Evolutionary conservation across 2,329 filamentous ascomycete genomes (phyloP).

Genomic region (Byssothecium circinans): DNA sequence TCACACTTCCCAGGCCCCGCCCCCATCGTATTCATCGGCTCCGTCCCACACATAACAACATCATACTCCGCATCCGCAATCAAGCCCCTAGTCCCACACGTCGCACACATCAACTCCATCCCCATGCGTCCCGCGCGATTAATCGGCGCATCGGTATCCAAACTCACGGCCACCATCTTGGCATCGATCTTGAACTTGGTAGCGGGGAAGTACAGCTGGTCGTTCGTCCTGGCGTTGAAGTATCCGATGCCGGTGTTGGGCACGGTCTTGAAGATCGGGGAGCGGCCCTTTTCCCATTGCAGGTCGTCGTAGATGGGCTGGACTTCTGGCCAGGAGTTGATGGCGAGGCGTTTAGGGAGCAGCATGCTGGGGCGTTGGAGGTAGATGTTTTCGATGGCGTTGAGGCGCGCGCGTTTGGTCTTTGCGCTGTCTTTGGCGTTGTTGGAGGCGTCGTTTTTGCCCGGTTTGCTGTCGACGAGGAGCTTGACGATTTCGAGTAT

Average conservation of each 20-base stretch:
- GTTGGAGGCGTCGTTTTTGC: background rate
- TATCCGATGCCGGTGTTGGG: background rate
- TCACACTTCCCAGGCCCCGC: slow-evolving; percentile 5
- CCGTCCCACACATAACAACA: slow-evolving; percentile 14
- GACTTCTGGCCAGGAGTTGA: slow-evolving; percentile 5
- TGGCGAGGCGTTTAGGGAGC: slow-evolving; percentile 1
- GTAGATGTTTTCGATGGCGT: background rate
- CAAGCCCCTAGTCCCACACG: slow-evolving; percentile 3
- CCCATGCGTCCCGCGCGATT: slow-evolving; percentile 10
- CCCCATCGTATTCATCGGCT: slow-evolving; percentile 9
- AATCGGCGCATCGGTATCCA: slow-evolving; percentile 5
- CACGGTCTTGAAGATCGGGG: slow-evolving; percentile 4
- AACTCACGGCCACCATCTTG: background rate
- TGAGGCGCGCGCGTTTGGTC: background rate
- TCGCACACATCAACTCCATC: slow-evolving; percentile 1
- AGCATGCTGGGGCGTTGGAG: background rate
- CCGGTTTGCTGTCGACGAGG: background rate
- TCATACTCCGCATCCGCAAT: slow-evolving; percentile 15
- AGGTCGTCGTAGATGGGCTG: slow-evolving; percentile 7
- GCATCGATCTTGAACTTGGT: slow-evolving; percentile 7
- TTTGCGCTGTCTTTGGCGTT: too few species aligned
- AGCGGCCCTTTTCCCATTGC: background rate
- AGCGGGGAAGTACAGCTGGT: slow-evolving; percentile 16
- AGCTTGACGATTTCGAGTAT: background rate
- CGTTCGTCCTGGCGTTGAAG: slow-evolving; percentile 12